Evolutionary conservation across 140 eudicot genomes (phyloP), one percentile per base, ranked within the genome.

Genomic region (Cichorium intybus): DNA sequence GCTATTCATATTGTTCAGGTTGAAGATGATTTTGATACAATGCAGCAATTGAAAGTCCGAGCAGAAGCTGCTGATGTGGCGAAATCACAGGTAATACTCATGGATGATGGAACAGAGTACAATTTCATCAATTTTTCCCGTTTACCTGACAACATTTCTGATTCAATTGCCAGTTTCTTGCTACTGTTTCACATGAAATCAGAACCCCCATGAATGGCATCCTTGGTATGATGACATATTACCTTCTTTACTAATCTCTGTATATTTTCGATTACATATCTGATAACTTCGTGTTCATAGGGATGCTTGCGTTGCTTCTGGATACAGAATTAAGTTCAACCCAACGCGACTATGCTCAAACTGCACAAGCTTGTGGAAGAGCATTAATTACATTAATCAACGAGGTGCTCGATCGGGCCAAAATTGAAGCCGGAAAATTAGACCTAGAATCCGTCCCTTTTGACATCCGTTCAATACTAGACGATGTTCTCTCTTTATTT

Each of bases 51-150:
- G 7, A 90, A 86, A 76, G 84, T 75, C 43, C 83, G 64, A 24
- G 97, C 97, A 22, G 97, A 90, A 75, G 97, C 97, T 64, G 97
- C 95, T 70, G 95, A 90, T 56, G 87, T 90, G 6, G 95, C 97
- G 68, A 90, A 90, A 80, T 90, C 97, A 28, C 95, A 37, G 46
- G 46, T 37, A 37, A 37, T 10, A n/a, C n/a, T n/a, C n/a, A n/a
- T n/a, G n/a, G n/a, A n/a, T n/a, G n/a, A n/a, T n/a, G n/a, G n/a
- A n/a, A n/a, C n/a, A n/a, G n/a, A n/a, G n/a, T n/a, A n/a, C n/a
- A n/a, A n/a, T n/a, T n/a, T n/a, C 35, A 31, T 31, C 24, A 7
- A 47, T 8, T 6, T 51, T 14, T 2, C 22, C 16, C 27, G 21
- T 17, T 17, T 52, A 4, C 24, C 35, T 54, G 16, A 54, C 12